Conservation (phyloP, 2,329 filamentous ascomycete genomes). For the Mycocentrospora acerina region DNA sequence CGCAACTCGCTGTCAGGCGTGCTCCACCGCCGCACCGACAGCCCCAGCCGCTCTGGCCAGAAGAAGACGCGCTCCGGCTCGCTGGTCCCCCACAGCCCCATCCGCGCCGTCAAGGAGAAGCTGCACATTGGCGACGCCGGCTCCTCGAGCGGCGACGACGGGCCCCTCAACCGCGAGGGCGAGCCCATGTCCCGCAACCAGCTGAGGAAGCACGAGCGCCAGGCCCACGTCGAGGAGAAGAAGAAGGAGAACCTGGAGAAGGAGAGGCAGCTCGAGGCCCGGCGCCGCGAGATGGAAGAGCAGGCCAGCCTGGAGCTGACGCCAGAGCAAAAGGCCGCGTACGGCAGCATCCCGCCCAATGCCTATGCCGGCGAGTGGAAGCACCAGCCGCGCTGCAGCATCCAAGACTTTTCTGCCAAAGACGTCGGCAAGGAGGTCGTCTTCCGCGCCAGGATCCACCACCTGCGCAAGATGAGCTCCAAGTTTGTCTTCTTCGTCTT, state of each 20-base stretch:
- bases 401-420: slow-evolving; percentile 55
- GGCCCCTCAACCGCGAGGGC: slow-evolving; percentile 52
- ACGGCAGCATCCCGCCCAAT: slow-evolving; percentile 60
- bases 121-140: slow-evolving; percentile 38
- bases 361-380: slow-evolving; percentile 57
- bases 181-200: slow-evolving; percentile 54
- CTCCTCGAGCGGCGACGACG: slow-evolving; percentile 36
- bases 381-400: slow-evolving; percentile 49
- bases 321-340: slow-evolving; percentile 59
- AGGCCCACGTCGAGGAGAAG: slow-evolving; percentile 48
- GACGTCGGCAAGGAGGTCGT: slow-evolving; percentile 61
- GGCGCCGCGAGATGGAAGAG: slow-evolving; percentile 50
- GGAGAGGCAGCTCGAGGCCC: slow-evolving; percentile 48
- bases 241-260: slow-evolving; percentile 47
- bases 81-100: slow-evolving; percentile 38
- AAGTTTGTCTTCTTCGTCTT: slow-evolving; percentile 84
- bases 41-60: slow-evolving; percentile 27
- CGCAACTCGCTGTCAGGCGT: slow-evolving; percentile 35
- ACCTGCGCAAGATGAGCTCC: slow-evolving; percentile 77
- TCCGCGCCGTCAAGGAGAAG: slow-evolving; percentile 44
- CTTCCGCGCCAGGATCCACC: slow-evolving; percentile 74
- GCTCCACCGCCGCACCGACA: slow-evolving; percentile 41
- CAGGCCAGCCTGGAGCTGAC: slow-evolving; percentile 57
- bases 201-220: slow-evolving; percentile 50
- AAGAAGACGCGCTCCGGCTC: slow-evolving; percentile 28